These are phyloP conservation scores for Stemphylium vesicarium DNA, from an alignment of 2,329 filamentous ascomycete species.

Conservation along the genomic window DNA sequence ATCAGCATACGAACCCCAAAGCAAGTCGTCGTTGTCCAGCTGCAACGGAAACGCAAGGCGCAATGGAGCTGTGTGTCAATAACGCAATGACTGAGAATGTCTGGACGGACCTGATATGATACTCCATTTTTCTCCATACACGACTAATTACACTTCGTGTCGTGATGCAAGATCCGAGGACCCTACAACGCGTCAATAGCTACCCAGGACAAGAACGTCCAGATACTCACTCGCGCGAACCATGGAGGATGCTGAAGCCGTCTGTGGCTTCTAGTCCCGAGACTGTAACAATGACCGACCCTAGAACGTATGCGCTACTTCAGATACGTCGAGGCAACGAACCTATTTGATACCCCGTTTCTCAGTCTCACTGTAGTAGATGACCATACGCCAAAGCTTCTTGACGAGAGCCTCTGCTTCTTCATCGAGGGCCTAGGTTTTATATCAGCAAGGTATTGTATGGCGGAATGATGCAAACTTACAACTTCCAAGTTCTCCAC, in stretches of 20 bases:
- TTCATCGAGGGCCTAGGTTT: conserved; percentile 79
- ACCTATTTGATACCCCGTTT: conserved; percentile 72
- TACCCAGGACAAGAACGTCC: conserved; percentile 7
- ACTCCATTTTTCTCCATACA: conserved; percentile 12
- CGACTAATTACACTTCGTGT: conserved; percentile 13
- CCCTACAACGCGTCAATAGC: conserved; percentile 29
- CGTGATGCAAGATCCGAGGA: conserved; percentile 29
- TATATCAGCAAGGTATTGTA: conserved; percentile 44
- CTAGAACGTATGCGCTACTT: not conserved
- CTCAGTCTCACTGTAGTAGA: conserved; percentile 96
- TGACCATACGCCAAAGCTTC: conserved; percentile 98
- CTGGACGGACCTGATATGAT: conserved; percentile 12
- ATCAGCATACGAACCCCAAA: not conserved
- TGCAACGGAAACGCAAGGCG: not conserved
- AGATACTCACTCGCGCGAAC: conserved; percentile 23
- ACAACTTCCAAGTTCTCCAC: conserved; percentile 86
- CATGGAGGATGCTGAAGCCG: not conserved
- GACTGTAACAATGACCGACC: not conserved
- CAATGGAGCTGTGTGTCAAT: conserved; percentile 8
- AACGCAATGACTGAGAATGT: conserved; percentile 4
- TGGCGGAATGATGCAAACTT: conserved; percentile 49
- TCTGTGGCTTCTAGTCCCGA: not conserved
- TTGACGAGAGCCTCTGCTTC: conserved; percentile 92
- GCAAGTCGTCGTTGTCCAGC: not conserved
- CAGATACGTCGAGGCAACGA: not conserved